Percentiles rank a stretch among this genome's conserved stretches.
Evolutionary conservation across 2,329 filamentous ascomycete genomes (phyloP).

Genomic region (Penicillium sp.): DNA sequence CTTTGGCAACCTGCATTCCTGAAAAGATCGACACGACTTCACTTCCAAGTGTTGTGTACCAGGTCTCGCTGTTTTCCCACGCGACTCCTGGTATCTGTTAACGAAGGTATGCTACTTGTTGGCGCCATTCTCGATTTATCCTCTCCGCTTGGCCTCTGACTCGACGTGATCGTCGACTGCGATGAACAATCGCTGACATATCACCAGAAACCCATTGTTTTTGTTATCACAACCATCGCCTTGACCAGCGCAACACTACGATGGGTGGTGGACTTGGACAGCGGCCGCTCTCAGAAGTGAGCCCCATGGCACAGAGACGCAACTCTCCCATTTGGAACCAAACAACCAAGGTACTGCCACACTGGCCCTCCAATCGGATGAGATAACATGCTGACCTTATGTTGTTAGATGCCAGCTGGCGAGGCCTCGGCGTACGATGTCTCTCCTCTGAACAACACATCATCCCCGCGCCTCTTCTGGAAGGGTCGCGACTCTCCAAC

Average conservation of each 20-base stretch:
- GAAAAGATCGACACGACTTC: slow-evolving; percentile 24
- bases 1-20: slow-evolving; percentile 22
- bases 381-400: slow-evolving; percentile 21
- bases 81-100: slow-evolving; percentile 13
- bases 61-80: slow-evolving; percentile 17
- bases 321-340: slow-evolving; percentile 93
- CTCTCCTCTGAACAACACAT: slow-evolving; percentile 64
- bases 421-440: slow-evolving; percentile 84
- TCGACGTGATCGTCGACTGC: neutral
- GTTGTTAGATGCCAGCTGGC: slow-evolving; percentile 65
- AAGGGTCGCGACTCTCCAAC: slow-evolving; percentile 70
- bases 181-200: slow-evolving; percentile 13
- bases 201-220: slow-evolving; percentile 9
- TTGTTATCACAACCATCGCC: slow-evolving; percentile 3
- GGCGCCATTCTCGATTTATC: neutral
- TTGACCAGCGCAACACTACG: slow-evolving; percentile 58
- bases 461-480: slow-evolving; percentile 89
- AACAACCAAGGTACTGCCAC: slow-evolving; percentile 60
- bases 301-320: slow-evolving; percentile 76
- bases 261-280: slow-evolving; percentile 56
- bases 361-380: neutral
- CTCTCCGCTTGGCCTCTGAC: neutral
- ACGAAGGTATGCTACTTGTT: slow-evolving; percentile 20
- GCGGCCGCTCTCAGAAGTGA: slow-evolving; percentile 84
- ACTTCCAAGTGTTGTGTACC: slow-evolving; percentile 7